These are phyloP conservation scores for Coniferiporia sulphurascens DNA, from an alignment of 1,284 basidiomycete species.

Conservation along the genomic window DNA sequence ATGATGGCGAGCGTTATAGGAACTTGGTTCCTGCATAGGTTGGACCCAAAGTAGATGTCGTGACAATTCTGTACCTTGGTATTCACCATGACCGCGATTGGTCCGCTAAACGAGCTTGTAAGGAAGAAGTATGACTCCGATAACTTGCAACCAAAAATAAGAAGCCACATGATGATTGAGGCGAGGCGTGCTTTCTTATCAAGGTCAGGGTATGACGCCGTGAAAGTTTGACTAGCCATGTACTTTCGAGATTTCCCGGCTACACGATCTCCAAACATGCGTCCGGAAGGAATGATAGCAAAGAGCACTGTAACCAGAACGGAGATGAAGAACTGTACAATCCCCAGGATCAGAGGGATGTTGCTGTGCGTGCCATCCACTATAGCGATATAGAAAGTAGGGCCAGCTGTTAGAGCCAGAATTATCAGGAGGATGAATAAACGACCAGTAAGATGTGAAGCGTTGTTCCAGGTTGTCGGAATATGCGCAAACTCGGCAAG, in stretches of 20 bases:
- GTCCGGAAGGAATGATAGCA: conserved; percentile 82
- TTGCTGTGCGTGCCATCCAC: conserved; percentile 55
- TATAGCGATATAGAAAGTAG: conserved; percentile 86
- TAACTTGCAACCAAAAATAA: conserved; percentile 91
- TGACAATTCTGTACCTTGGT: conserved; percentile 84
- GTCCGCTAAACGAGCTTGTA: conserved; percentile 86
- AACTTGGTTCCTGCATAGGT: conserved; percentile 84
- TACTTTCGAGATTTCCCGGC: conserved; percentile 92
- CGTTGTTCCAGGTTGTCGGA: conserved; percentile 97
- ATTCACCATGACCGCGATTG: conserved; percentile 87
- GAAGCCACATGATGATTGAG: conserved; percentile 81
- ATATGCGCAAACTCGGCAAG: conserved; percentile 92
- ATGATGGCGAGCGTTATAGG: conserved; percentile 90
- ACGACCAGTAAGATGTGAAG: conserved; percentile 87
- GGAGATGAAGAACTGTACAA: conserved; percentile 88
- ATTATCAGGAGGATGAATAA: conserved; percentile 83
- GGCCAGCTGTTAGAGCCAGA: conserved; percentile 82
- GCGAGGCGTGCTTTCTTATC: conserved; percentile 63
- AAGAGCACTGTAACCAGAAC: conserved; percentile 77
- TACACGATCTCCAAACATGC: conserved; percentile 94
- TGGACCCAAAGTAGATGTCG: conserved; percentile 76
- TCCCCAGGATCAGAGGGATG: conserved; percentile 78
- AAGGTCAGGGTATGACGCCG: conserved; percentile 86
- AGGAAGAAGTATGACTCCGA: conserved; percentile 95
- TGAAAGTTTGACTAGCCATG: conserved; percentile 95